phyloP scores from a whole-genome alignment of 495 filamentous ascomycete species.

The Penicillium ochrochloron region DNA sequence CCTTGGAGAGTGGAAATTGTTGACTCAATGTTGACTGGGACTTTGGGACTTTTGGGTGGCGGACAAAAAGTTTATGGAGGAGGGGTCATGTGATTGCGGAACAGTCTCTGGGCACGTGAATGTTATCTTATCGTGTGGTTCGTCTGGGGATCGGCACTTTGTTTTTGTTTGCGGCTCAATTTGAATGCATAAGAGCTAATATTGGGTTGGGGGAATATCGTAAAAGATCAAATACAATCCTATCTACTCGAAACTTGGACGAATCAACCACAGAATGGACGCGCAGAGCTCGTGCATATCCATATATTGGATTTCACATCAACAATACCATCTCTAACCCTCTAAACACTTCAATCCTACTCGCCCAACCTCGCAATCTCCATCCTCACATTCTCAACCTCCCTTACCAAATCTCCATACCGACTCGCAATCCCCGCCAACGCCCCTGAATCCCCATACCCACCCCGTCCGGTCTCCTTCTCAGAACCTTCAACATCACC shows the following conservation, averaged over 20 bases:
- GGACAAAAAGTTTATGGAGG: slow-evolving; percentile 37
- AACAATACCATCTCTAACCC: neutral
- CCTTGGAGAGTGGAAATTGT: neutral
- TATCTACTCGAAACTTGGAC: neutral
- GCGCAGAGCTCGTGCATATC: neutral
- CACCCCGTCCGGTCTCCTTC: neutral
- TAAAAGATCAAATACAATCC: too few relatives aligned
- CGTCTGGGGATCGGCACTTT: neutral
- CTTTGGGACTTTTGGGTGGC: slow-evolving; percentile 16
- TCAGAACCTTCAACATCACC: slow-evolving; percentile 42
- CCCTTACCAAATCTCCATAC: slow-evolving; percentile 60
- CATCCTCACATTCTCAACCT: slow-evolving; percentile 58
- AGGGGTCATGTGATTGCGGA: slow-evolving; percentile 39
- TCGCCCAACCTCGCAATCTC: slow-evolving; percentile 58
- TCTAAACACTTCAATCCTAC: slow-evolving; percentile 14
- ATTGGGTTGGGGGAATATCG: too few relatives aligned
- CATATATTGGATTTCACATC: neutral
- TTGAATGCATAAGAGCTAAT: neutral
- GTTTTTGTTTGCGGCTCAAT: neutral
- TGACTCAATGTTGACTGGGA: slow-evolving; percentile 3
- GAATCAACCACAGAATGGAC: neutral
- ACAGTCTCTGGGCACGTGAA: slow-evolving; percentile 10
- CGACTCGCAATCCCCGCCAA: slow-evolving; percentile 62
- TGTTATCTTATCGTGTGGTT: neutral
- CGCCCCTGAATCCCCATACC: slow-evolving; percentile 32